Evolutionary conservation across 2,329 filamentous ascomycete species (phyloP).

Genomic region (Fusarium sororula): DNA sequence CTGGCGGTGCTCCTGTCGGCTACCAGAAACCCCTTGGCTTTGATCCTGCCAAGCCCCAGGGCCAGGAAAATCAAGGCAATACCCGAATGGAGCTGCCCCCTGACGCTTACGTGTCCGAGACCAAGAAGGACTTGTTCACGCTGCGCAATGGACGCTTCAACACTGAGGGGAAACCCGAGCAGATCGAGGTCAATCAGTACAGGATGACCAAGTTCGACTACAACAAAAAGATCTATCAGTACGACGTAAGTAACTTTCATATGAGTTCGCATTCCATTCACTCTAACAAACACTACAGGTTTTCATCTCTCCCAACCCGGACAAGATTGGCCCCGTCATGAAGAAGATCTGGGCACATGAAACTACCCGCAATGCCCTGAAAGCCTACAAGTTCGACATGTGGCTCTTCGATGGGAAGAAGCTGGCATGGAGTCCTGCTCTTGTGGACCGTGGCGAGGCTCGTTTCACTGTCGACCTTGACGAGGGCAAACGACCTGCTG

Average conservation of each 20-base stretch:
- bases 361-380: constrained; percentile 64
- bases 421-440: constrained; percentile 75
- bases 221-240: constrained; percentile 76
- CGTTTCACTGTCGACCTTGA: constrained; percentile 77
- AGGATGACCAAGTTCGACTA: constrained; percentile 68
- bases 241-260: constrained; percentile 74
- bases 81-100: constrained; percentile 66
- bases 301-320: constrained; percentile 67
- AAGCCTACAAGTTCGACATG: constrained; percentile 51
- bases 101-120: constrained; percentile 60
- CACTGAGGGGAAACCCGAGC: constrained; percentile 62
- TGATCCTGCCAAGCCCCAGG: constrained; percentile 54
- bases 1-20: constrained; percentile 19
- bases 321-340: constrained; percentile 71
- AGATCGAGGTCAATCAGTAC: constrained; percentile 77
- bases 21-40: constrained; percentile 50
- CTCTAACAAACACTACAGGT: constrained; percentile 59
- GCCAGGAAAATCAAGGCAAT: constrained; percentile 48
- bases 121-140: constrained; percentile 48
- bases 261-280: background rate
- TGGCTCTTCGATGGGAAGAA: constrained; percentile 87
- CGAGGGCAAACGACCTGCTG: constrained; percentile 61
- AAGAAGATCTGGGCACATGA: constrained; percentile 80
- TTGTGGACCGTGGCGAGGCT: constrained; percentile 58
- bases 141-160: constrained; percentile 59